Percentiles rank a stretch among this genome's conserved stretches.
These are phyloP conservation scores for Backusella sp. DNA, from an alignment of 192 early-diverging fungal species.

Conservation along the genomic window DNA sequence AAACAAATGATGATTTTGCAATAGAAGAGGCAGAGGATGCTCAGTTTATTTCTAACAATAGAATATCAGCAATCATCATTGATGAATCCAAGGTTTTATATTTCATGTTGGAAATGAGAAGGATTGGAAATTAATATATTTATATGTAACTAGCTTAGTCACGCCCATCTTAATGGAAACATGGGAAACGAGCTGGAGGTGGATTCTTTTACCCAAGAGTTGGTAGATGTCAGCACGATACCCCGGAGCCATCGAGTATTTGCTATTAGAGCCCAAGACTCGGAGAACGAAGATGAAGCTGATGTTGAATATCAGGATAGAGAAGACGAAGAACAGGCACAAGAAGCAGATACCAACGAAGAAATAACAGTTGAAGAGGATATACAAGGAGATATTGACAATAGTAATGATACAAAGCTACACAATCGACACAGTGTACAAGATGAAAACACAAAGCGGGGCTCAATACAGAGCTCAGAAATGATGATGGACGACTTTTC, in stretches of 20 bases:
- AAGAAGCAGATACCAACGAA: not conserved
- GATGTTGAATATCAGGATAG: not conserved
- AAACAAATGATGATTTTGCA: not conserved
- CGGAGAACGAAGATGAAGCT: not conserved
- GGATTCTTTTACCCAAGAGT: not conserved
- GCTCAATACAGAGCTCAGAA: not conserved
- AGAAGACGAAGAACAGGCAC: not conserved
- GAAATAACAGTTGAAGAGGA: not conserved
- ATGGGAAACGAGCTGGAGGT: not conserved
- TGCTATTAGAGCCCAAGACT: not conserved
- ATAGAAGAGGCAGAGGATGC: conserved; percentile 10
- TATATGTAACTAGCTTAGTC: not conserved
- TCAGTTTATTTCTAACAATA: conserved; percentile 2
- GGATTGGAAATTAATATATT: not conserved
- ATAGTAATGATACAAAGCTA: not conserved
- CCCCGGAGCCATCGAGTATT: not conserved
- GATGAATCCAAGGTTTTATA: conserved; percentile 9
- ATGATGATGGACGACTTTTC: not conserved
- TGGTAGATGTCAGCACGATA: conserved; percentile 3
- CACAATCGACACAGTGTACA: not conserved
- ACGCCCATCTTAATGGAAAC: not conserved
- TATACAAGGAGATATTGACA: not conserved
- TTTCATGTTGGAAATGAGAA: too few species aligned
- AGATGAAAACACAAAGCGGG: not conserved
- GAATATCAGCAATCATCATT: conserved; percentile 12